phyloP scores from a whole-genome alignment of 2,329 filamentous ascomycete species.

The Lecanicillium sp. region DNA sequence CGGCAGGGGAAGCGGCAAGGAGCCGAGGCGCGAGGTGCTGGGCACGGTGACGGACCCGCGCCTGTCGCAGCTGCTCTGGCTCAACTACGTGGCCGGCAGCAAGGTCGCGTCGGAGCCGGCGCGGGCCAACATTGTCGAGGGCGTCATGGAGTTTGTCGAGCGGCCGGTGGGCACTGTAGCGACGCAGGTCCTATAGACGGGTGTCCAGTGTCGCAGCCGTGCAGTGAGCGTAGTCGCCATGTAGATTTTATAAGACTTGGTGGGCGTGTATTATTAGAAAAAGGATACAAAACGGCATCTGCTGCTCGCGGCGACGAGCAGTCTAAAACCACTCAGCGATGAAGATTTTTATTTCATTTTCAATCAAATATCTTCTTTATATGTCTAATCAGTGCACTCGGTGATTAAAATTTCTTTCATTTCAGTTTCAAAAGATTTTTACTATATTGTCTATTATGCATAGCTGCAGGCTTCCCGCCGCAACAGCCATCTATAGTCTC shows the following conservation, averaged over 20 bases:
- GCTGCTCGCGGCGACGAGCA: slow-evolving; percentile 1
- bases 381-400: too few relatives aligned
- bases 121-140: slow-evolving; percentile 75
- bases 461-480: too few relatives aligned
- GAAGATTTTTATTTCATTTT: slow-evolving; percentile 2
- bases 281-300: neutral
- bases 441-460: too few relatives aligned
- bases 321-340: slow-evolving; percentile 4
- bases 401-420: too few relatives aligned
- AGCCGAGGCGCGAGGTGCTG: slow-evolving; percentile 46
- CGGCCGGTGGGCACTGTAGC: slow-evolving; percentile 83
- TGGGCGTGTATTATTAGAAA: neutral
- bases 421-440: too few relatives aligned
- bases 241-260: too few relatives aligned
- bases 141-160: slow-evolving; percentile 81
- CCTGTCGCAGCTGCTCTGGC: slow-evolving; percentile 75
- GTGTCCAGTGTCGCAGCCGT: slow-evolving; percentile 5
- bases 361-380: slow-evolving; percentile 1
- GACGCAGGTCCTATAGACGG: slow-evolving; percentile 57
- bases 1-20: slow-evolving; percentile 54
- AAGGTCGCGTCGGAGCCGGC: slow-evolving; percentile 82
- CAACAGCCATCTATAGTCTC: slow-evolving; percentile 1
- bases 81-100: slow-evolving; percentile 82
- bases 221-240: too few relatives aligned
- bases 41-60: slow-evolving; percentile 74